phyloP scores from a whole-genome alignment of 768 basidiomycete species.

The Infundibulicybe gibba region DNA sequence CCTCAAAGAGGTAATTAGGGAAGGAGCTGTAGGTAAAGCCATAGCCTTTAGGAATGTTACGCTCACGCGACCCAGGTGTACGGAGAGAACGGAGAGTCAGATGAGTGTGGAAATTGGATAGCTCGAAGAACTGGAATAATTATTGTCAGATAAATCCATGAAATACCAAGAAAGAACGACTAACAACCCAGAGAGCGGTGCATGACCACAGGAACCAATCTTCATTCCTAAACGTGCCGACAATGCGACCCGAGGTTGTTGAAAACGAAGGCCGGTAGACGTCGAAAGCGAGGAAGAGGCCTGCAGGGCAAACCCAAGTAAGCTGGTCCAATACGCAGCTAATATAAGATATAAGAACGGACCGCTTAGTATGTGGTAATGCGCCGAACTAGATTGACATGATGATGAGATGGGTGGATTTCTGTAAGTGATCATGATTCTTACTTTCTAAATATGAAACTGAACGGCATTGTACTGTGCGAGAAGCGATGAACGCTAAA shows the following conservation, averaged over 20 bases:
- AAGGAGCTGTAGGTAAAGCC: constrained; percentile 85
- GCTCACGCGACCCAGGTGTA: constrained; percentile 70
- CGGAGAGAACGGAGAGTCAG: constrained; percentile 80
- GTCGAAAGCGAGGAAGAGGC: constrained; percentile 74
- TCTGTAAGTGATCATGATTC: no score
- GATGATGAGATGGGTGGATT: not conserved
- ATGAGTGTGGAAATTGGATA: constrained; percentile 85
- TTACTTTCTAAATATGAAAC: constrained; percentile 89
- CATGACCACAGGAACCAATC: constrained; percentile 65
- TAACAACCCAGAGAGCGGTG: constrained; percentile 70
- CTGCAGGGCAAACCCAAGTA: constrained; percentile 21
- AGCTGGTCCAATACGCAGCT: not conserved
- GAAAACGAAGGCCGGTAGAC: constrained; percentile 82
- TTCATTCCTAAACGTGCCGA: constrained; percentile 60
- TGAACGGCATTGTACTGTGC: constrained; percentile 87
- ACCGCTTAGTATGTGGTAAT: constrained; percentile 85
- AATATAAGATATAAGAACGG: constrained; percentile 2
- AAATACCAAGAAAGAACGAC: constrained; percentile 23
- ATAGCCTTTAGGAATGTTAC: constrained; percentile 90
- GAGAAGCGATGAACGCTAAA: constrained; percentile 91
- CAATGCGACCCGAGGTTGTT: constrained; percentile 56
- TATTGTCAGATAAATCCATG: constrained; percentile 1
- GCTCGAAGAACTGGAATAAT: constrained; percentile 67
- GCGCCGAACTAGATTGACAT: constrained; percentile 58
- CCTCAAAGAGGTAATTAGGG: constrained; percentile 96